Base-by-base conservation (phyloP, 805 yeast genomes). In the Saccharomycopsis vini region DNA sequence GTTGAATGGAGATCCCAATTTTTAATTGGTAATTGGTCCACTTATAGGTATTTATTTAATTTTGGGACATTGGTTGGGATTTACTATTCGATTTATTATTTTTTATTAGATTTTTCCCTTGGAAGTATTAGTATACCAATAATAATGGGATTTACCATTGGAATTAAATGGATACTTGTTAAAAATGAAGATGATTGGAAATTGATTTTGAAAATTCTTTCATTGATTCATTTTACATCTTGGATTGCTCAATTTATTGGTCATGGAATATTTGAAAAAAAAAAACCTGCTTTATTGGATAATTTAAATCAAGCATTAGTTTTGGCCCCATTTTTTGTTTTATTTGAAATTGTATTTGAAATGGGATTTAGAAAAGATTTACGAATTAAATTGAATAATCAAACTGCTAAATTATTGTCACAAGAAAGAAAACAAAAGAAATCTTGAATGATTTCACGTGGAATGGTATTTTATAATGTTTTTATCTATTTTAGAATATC, bases 191-290 rank as follows among this genome's bases (percentile, higher is more conserved):
- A 40, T 5, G 13, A 15, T 21, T 38, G 21, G 29, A 9, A 22
- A 10, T 6, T 13, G 16, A 20, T 37, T 5, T 9, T 37, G 20
- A 10, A 6, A 13, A 28, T 42, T 50, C 41, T 53, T 34, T 39
- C 23, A 21, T 33, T 5, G 18, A 52, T 74, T 15, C 83, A 81
- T 58, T 58, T 71, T 0, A 30, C 64, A 2, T 65, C 83, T 7
- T 90, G 98, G 97, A 55, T 77, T 13, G 77, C 76, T 5, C 97
- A 92, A 56, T 88, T 90, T 60, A 68, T 81, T 40, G 96, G 97
- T 3, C 97, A 92, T 58, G 90, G 83, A 1, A 68, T 73, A 9
- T 84, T 77, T 56, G 98, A 90, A 57, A 71, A 69, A 47, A 69
- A 86, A 34, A 83, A 88, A 0, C 98, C 98, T 0, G 96, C 97